phyloP scores from a whole-genome alignment of 345 rosid species.

The Eucalyptus leucophloia region DNA sequence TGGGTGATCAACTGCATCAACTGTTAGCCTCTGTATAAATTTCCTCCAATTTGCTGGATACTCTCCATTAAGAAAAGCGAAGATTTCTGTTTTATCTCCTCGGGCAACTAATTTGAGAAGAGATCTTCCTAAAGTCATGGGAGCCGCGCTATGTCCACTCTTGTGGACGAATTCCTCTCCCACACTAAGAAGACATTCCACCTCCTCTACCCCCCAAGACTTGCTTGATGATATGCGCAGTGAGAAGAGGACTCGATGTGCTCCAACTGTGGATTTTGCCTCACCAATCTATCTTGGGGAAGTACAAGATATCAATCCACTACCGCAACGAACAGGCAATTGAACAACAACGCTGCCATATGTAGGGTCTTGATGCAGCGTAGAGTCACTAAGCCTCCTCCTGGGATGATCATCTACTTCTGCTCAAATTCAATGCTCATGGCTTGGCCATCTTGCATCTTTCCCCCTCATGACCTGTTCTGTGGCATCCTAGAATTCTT shows the following conservation, averaged over 20 bases:
- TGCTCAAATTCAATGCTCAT: background rate
- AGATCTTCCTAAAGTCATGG: conserved; percentile 10
- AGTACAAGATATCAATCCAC: background rate
- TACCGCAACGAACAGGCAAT: background rate
- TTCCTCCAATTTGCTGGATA: background rate
- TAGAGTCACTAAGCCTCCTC: background rate
- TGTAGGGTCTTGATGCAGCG: background rate
- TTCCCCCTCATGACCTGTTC: background rate
- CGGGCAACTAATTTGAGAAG: background rate
- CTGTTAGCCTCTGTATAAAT: background rate
- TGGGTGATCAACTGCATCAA: background rate
- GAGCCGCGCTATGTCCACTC: background rate
- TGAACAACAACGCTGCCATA: background rate
- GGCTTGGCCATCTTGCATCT: background rate
- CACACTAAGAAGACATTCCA: background rate
- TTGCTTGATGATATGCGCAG: background rate
- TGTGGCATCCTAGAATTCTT: too few relatives aligned
- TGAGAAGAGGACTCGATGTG: background rate
- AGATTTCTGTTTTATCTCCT: background rate
- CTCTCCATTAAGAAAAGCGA: background rate
- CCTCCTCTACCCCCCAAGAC: background rate
- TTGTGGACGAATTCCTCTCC: conserved; percentile 1
- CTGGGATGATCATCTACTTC: background rate
- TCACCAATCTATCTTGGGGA: background rate
- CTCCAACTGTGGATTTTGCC: background rate